phyloP scores from a whole-genome alignment of 352 stramenopile genomes.

The Pythium dissimile region DNA sequence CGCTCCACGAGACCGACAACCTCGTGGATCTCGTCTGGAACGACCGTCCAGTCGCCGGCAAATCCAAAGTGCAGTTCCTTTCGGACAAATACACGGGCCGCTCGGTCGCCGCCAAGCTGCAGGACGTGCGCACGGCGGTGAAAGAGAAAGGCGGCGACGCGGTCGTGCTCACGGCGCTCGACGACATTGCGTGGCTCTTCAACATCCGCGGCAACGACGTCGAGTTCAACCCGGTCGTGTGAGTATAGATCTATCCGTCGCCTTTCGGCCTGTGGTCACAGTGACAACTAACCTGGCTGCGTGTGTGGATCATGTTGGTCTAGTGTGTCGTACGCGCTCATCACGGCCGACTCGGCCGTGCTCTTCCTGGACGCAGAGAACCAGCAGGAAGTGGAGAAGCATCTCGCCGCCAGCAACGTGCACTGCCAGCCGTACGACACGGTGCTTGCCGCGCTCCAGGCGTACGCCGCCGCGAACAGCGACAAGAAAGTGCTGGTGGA shows the following conservation, averaged over 20 bases:
- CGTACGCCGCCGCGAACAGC: slow-evolving; percentile 45
- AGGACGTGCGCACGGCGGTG: slow-evolving; percentile 75
- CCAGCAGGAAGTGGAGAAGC: slow-evolving; percentile 46
- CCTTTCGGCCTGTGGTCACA: background rate
- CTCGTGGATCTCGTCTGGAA: slow-evolving; percentile 96
- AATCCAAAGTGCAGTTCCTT: slow-evolving; percentile 90
- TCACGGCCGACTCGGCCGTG: slow-evolving; percentile 86
- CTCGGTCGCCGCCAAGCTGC: slow-evolving; percentile 90
- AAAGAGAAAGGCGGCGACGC: slow-evolving; percentile 88
- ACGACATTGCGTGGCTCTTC: slow-evolving; percentile 97
- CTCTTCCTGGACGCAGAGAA: slow-evolving; percentile 91
- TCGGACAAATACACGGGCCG: slow-evolving; percentile 92
- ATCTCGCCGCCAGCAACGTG: slow-evolving; percentile 50
- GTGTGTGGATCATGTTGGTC: too few relatives aligned
- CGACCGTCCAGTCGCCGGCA: slow-evolving; percentile 56
- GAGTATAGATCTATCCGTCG: slow-evolving; percentile 47
- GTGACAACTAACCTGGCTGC: background rate
- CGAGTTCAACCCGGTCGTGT: slow-evolving; percentile 97
- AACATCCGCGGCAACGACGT: slow-evolving; percentile 98
- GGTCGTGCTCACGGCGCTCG: slow-evolving; percentile 94
- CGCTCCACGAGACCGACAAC: slow-evolving; percentile 83
- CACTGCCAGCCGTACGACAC: slow-evolving; percentile 60
- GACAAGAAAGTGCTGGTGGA: slow-evolving; percentile 72
- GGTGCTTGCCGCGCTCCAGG: slow-evolving; percentile 41
- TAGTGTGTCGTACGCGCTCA: slow-evolving; percentile 91